Evolutionary conservation across 2,329 filamentous ascomycete genomes (phyloP).

Genomic region (Escovopsis sp.): DNA sequence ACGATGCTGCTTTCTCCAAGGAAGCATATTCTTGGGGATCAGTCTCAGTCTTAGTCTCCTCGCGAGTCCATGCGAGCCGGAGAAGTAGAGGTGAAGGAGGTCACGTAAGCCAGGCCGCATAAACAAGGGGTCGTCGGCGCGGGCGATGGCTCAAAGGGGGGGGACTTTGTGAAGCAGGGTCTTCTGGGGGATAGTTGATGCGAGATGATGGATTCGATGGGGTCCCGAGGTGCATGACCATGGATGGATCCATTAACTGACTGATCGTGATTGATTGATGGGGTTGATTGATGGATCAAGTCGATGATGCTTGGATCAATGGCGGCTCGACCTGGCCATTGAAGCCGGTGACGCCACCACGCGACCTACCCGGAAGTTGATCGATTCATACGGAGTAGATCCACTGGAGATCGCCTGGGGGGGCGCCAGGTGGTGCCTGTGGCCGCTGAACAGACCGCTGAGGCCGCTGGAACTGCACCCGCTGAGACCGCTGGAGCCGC

Average conservation of each 20-base stretch:
- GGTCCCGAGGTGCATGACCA: neutral
- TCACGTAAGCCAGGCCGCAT: neutral
- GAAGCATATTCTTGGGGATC: slow-evolving; percentile 13
- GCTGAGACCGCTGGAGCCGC: neutral
- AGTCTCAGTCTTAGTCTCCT: neutral
- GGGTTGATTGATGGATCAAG: no score
- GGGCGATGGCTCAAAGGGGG: neutral
- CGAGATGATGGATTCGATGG: neutral
- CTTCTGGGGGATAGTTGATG: no score
- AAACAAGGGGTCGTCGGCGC: slow-evolving; percentile 1
- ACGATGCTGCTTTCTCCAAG: slow-evolving; percentile 21
- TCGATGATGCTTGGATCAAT: slow-evolving; percentile 5
- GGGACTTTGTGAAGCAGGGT: neutral
- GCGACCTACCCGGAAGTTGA: neutral
- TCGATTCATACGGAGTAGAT: no score
- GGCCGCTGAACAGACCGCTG: neutral
- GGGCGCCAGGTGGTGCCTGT: no score
- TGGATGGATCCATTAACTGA: no score
- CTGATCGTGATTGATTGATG: no score
- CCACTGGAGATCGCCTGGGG: no score
- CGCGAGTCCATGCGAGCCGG: neutral
- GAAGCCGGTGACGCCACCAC: slow-evolving; percentile 4
- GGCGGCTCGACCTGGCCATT: slow-evolving; percentile 2
- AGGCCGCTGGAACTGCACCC: neutral
- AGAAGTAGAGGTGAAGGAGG: neutral